These are phyloP conservation scores for Daldinia childiae DNA, from an alignment of 495 filamentous ascomycete genomes.

Conservation along the genomic window DNA sequence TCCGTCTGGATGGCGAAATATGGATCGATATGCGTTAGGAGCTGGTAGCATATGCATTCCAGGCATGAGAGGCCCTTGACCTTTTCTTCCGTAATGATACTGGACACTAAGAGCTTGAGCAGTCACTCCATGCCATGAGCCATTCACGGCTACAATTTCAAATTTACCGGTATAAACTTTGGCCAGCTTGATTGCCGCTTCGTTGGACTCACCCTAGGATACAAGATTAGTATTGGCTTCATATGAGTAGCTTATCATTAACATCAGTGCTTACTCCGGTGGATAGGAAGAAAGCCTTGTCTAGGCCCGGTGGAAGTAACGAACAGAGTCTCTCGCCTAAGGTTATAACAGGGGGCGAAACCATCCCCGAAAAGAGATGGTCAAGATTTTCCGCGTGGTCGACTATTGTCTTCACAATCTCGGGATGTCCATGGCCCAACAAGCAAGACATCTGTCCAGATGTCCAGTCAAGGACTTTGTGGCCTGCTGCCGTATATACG, in stretches of 20 bases:
- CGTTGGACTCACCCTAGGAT: background rate
- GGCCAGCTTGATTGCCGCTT: background rate
- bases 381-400: slow-evolving; percentile 57
- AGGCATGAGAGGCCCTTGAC: slow-evolving; percentile 53
- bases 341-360: slow-evolving; percentile 61
- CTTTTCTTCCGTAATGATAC: slow-evolving; percentile 59
- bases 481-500: slow-evolving; percentile 33
- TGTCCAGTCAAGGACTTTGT: slow-evolving; percentile 62
- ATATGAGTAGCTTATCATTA: background rate
- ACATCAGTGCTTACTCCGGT: slow-evolving; percentile 53
- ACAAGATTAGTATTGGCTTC: background rate
- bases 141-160: slow-evolving; percentile 63
- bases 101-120: slow-evolving; percentile 54
- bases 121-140: slow-evolving; percentile 65
- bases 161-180: slow-evolving; percentile 37
- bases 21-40: slow-evolving; percentile 63
- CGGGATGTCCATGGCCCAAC: slow-evolving; percentile 65
- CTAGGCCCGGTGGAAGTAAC: slow-evolving; percentile 56
- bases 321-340: slow-evolving; percentile 57
- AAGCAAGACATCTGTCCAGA: slow-evolving; percentile 67
- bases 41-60: slow-evolving; percentile 56
- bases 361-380: slow-evolving; percentile 65
- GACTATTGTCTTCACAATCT: slow-evolving; percentile 61
- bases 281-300: slow-evolving; percentile 64
- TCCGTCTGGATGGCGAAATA: slow-evolving; percentile 60